Conservation (phyloP, 2,329 filamentous ascomycete species). For the Fusarium robinianum region DNA sequence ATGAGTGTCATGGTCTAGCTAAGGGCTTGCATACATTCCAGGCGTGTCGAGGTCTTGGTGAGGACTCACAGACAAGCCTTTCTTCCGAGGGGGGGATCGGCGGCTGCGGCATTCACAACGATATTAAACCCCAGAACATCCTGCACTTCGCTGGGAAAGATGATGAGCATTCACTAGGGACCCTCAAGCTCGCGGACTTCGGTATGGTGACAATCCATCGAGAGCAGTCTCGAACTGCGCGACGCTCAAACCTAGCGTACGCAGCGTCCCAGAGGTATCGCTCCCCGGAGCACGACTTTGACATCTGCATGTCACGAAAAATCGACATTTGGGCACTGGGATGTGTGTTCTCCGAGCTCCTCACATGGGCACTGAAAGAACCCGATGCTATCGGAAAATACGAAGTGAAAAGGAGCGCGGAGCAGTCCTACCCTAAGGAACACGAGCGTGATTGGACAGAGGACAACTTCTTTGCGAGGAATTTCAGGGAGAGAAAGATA, state of each 20-base stretch:
- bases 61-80: constrained; percentile 1
- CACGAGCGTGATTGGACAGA: background rate
- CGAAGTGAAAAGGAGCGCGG: background rate
- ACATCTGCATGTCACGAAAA: constrained; percentile 2
- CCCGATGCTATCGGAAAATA: constrained; percentile 4
- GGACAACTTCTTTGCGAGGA: background rate
- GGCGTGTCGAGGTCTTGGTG: too few species aligned
- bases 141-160: constrained; percentile 12
- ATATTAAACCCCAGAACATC: constrained; percentile 27
- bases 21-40: background rate
- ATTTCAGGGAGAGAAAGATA: background rate
- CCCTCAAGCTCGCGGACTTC: constrained; percentile 16
- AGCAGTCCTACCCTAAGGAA: background rate
- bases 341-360: constrained; percentile 18
- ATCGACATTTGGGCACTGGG: constrained; percentile 17
- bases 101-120: constrained; percentile 16
- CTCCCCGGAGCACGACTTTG: constrained; percentile 5
- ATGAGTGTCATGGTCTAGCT: background rate
- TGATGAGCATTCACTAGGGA: background rate
- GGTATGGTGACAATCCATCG: constrained; percentile 7
- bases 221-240: background rate
- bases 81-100: background rate
- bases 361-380: constrained; percentile 11
- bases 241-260: background rate
- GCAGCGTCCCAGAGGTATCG: background rate